Base-by-base conservation (phyloP, 352 stramenopile species). In the Pythium insidiosum region DNA sequence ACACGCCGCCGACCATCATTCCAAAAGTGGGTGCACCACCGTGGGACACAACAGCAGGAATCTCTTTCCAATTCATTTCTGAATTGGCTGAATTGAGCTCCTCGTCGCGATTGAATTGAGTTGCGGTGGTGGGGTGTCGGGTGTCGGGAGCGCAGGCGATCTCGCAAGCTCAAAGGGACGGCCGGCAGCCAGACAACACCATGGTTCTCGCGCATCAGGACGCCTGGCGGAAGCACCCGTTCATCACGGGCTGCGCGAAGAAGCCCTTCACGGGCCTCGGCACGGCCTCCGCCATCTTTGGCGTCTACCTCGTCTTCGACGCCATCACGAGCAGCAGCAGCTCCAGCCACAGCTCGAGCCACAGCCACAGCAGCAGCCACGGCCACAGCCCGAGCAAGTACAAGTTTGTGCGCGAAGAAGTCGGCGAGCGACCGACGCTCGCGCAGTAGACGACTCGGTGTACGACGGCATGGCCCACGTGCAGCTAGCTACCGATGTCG, bases 151-250 rank as follows among this genome's bases (percentile, higher is more conserved):
- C n/a, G n/a, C n/a, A n/a, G n/a, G n/a, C n/a, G n/a, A n/a, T n/a
- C n/a, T n/a, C n/a, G n/a, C n/a, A n/a, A n/a, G n/a, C n/a, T n/a
- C n/a, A n/a, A n/a, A n/a, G n/a, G n/a, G n/a, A n/a, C n/a, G n/a
- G n/a, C n/a, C n/a, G n/a, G n/a, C n/a, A n/a, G n/a, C n/a, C n/a
- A n/a, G n/a, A 21, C 12, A 37, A 16, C 50, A 66, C 21, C 31
- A 93, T 93, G 80, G 80, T 93, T 70, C 71, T 93, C 62, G 68
- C 75, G 19, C 70, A 86, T 47, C 80, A 93, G 66, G 80, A 93
- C 75, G 80, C 80, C 43, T 93, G 80, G 80, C 64, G 80, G 50
- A 90, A 84, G 75, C 80, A 93, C 63, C 80, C 80, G 22, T 93
- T 93, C 71, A 82, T 93, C 61, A 45, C 55, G 31, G 66, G 68